Base-by-base conservation (phyloP, 257 asterid genomes). In the Phtheirospermum japonicum region DNA sequence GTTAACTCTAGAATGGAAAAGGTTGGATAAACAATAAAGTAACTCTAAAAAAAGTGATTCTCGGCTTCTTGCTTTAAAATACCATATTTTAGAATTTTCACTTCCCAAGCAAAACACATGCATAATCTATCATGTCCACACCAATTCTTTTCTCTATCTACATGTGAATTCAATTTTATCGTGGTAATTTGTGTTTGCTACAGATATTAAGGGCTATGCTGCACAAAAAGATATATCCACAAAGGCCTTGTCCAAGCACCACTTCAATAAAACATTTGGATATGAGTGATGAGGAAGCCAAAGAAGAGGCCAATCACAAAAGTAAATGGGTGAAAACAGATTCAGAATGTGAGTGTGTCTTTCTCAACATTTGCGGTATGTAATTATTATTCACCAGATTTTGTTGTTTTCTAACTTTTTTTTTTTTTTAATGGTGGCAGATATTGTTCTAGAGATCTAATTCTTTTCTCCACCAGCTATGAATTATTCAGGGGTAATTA, bases 1-100 rank as follows among this genome's bases (percentile, higher is more conserved):
- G 83, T 82, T 43, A 79, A 70, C 31, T 85, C 96, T 30, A 85
- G 77, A 65, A 54, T 87, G 76, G 94, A 85, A 18, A 83, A 85
- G 97, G 97, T 89, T 45, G 9, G 18, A 7, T 11, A 16, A 4
- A 3, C n/a, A 8, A 16, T 7, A 45, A 13, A 19, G 19, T 42
- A 36, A n/a, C n/a, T 36, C 13, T 36, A 9, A 9, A 36, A 36
- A 36, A 9, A 36, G 39, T 33, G 39, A 33, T n/a, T 33, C 39
- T 33, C 39, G 9, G 1, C 6, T 33, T 33, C 9, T 33, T 5
- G 39, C 9, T 9, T 1, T 7, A 33, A 33, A 33, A 33, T 33
- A 1, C 37, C 37, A 32, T 32, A 3, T 32, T 32, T 8, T 32
- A 32, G 37, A 32, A 8, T 32, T 32, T 32, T 4, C 37, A 32